phyloP scores from a whole-genome alignment of 371 early-diverging fungal genomes.

The Mortierella sp. region DNA sequence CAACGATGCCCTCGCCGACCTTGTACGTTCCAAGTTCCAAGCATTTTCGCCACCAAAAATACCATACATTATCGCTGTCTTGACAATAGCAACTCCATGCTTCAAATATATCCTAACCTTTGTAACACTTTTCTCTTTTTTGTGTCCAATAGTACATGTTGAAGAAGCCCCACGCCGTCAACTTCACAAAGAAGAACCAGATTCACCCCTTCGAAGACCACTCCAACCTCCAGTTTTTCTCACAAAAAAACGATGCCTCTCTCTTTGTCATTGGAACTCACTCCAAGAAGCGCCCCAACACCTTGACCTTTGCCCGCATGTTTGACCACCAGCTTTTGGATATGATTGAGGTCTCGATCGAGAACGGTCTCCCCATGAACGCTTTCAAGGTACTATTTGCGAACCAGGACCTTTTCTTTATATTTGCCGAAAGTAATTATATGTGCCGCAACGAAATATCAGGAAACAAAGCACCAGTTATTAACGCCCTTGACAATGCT shows the following conservation, averaged over 20 bases:
- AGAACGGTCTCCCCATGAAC: constrained; percentile 72
- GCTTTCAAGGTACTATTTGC: constrained; percentile 75
- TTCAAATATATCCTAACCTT: neutral
- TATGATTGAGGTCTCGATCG: constrained; percentile 95
- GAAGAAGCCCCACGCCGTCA: constrained; percentile 91
- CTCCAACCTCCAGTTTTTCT: constrained; percentile 91
- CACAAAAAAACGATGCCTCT: constrained; percentile 95
- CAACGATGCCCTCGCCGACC: constrained; percentile 88
- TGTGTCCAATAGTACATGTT: constrained; percentile 80
- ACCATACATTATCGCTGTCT: too few relatives aligned
- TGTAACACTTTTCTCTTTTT: neutral
- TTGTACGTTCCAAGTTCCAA: constrained; percentile 70
- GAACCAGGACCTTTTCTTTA: constrained; percentile 4
- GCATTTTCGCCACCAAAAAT: neutral
- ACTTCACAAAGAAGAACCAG: constrained; percentile 95
- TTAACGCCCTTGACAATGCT: neutral
- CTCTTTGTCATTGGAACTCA: constrained; percentile 92
- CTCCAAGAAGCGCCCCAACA: constrained; percentile 97
- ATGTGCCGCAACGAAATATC: neutral
- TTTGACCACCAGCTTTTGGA: constrained; percentile 95
- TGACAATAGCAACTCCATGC: neutral
- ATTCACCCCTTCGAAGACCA: constrained; percentile 97
- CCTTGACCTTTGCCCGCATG: constrained; percentile 90
- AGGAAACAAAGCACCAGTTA: neutral
- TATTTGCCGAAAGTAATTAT: neutral